Percentiles rank a stretch among this genome's conserved stretches.
These are phyloP conservation scores for Novymonas esmeraldas DNA, from an alignment of 208 protist genomes.

Conservation along the genomic window DNA sequence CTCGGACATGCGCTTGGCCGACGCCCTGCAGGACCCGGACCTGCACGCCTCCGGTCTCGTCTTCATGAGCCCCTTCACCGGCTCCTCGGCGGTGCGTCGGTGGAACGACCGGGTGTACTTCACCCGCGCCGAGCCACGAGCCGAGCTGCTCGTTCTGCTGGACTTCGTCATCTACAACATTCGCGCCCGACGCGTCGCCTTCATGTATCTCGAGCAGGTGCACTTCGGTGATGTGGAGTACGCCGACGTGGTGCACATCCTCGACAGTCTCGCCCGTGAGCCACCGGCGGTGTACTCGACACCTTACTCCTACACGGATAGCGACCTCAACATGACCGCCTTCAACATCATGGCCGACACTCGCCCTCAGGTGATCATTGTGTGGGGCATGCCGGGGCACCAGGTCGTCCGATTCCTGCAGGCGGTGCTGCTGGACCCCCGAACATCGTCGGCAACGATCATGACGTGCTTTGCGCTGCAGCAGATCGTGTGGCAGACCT, in stretches of 20 bases:
- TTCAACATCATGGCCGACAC: slow-evolving; percentile 49
- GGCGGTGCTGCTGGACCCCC: slow-evolving; percentile 26
- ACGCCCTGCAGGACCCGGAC: slow-evolving; percentile 8
- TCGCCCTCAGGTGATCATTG: slow-evolving; percentile 47
- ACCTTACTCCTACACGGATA: slow-evolving; percentile 5
- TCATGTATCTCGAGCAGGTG: slow-evolving; percentile 55
- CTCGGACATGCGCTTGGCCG: slow-evolving; percentile 14
- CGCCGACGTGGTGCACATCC: neutral
- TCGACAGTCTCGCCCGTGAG: neutral
- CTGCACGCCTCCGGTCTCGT: slow-evolving; percentile 27
- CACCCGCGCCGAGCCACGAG: slow-evolving; percentile 35
- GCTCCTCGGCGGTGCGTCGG: slow-evolving; percentile 32
- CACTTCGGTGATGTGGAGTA: slow-evolving; percentile 32
- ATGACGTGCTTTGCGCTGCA: slow-evolving; percentile 27
- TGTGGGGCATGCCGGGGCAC: slow-evolving; percentile 24
- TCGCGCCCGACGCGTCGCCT: slow-evolving; percentile 37
- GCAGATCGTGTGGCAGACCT: slow-evolving; percentile 21
- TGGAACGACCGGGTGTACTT: slow-evolving; percentile 51
- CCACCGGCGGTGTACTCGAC: neutral
- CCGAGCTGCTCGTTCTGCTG: slow-evolving; percentile 40
- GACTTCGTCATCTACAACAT: slow-evolving; percentile 29
- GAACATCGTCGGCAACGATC: slow-evolving; percentile 35
- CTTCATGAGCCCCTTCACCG: slow-evolving; percentile 40
- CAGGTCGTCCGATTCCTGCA: slow-evolving; percentile 41
- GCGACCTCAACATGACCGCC: slow-evolving; percentile 12